Conservation (phyloP, 2,329 filamentous ascomycete genomes). For the Oidium heveae region DNA sequence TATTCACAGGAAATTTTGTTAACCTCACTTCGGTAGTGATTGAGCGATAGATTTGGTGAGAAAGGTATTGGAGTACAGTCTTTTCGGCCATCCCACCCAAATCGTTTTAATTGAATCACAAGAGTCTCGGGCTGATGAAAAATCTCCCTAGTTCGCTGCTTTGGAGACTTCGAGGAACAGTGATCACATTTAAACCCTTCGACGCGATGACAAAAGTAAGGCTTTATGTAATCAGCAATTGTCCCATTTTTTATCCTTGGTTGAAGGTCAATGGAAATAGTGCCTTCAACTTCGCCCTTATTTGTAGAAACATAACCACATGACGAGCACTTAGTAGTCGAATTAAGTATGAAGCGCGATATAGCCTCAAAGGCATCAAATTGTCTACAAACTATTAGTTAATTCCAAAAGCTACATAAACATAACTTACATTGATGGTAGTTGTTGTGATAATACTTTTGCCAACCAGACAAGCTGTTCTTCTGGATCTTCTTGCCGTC, state of each 20-base stretch:
- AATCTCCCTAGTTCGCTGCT: conserved; percentile 10
- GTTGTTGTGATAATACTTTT: conserved; percentile 7
- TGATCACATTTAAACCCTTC: conserved; percentile 2
- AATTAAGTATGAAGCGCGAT: conserved; percentile 2
- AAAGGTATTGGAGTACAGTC: conserved; percentile 4
- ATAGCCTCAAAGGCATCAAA: conserved; percentile 3
- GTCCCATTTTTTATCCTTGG: conserved; percentile 4
- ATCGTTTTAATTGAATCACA: conserved; percentile 5
- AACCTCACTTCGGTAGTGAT: conserved; percentile 2
- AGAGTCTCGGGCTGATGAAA: conserved; percentile 10
- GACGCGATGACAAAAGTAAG: conserved; percentile 3
- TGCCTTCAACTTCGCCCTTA: conserved; percentile 7
- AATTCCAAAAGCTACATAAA: background rate
- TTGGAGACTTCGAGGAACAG: conserved; percentile 1
- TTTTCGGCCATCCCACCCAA: conserved; percentile 5
- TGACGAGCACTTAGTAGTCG: conserved; percentile 1
- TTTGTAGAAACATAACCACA: conserved; percentile 9
- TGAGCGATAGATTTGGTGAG: conserved; percentile 9
- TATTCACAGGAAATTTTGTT: conserved; percentile 7
- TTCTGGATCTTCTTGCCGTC: conserved; percentile 12
- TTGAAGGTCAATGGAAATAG: conserved; percentile 9
- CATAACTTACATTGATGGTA: conserved; percentile 9
- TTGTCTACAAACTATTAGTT: background rate
- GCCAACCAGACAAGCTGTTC: conserved; percentile 12
- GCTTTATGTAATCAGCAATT: conserved; percentile 7